phyloP scores from a whole-genome alignment of 2,329 filamentous ascomycete genomes.

The Blumeriella jaapii region DNA sequence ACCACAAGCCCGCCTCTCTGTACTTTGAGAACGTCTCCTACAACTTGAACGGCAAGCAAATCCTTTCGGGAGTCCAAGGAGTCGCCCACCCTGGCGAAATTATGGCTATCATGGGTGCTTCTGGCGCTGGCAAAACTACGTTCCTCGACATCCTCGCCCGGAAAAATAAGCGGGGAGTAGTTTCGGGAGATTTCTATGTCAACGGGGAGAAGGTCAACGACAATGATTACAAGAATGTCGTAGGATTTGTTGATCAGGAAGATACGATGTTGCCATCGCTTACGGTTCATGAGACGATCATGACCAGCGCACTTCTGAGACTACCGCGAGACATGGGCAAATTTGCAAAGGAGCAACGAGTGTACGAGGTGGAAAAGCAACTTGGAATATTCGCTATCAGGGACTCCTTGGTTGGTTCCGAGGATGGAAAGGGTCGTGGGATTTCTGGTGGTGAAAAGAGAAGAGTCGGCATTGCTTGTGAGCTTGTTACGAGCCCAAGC shows the following conservation, averaged over 20 bases:
- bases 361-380: constrained; percentile 88
- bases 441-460: constrained; percentile 97
- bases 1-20: constrained; percentile 82
- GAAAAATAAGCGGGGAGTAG: constrained; percentile 85
- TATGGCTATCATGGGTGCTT: constrained; percentile 96
- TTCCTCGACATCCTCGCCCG: constrained; percentile 92
- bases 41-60: constrained; percentile 74
- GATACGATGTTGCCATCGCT: constrained; percentile 93
- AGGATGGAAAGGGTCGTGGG: constrained; percentile 85
- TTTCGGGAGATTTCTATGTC: constrained; percentile 74
- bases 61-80: constrained; percentile 69
- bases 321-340: constrained; percentile 87
- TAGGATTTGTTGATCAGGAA: constrained; percentile 96
- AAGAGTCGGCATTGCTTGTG: constrained; percentile 91
- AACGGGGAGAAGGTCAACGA: constrained; percentile 87
- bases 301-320: constrained; percentile 83
- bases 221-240: constrained; percentile 76
- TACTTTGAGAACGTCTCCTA: constrained; percentile 86
- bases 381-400: constrained; percentile 90
- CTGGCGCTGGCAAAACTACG: constrained; percentile 92
- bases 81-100: constrained; percentile 92
- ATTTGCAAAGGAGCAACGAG: constrained; percentile 78
- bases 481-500: constrained; percentile 92
- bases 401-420: constrained; percentile 89
- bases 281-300: constrained; percentile 94